Evolutionary conservation across 2,329 filamentous ascomycete species (phyloP).

Genomic region (Fusarium sterilihyphosum): DNA sequence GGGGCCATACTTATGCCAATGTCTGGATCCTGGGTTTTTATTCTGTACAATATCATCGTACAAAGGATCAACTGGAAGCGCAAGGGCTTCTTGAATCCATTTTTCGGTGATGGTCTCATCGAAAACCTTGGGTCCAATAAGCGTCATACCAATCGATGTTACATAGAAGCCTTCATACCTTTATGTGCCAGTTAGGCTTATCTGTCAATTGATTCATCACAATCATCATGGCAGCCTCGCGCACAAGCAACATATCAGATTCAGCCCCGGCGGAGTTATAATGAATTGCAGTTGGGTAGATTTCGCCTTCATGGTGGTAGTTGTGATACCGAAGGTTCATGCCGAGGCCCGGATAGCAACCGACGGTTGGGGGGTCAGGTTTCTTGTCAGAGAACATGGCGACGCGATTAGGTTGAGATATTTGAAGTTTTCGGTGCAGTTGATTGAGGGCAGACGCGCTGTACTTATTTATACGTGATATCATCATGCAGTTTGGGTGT

Average conservation of each 20-base stretch:
- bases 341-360: conserved; percentile 15
- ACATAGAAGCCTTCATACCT: background rate
- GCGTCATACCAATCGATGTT: background rate
- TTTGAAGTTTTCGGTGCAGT: background rate
- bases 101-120: conserved; percentile 7
- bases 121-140: background rate
- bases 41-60: conserved; percentile 7
- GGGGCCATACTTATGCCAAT: accelerated
- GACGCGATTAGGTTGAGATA: background rate
- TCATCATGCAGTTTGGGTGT: no score
- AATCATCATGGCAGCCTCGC: conserved; percentile 42
- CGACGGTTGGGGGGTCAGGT: background rate
- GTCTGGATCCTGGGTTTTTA: background rate
- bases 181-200: conserved; percentile 40
- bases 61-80: conserved; percentile 1
- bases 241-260: conserved; percentile 10
- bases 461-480: background rate
- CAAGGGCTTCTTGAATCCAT: conserved; percentile 30
- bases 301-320: background rate
- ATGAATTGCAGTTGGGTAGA: background rate
- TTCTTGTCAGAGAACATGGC: background rate
- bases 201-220: conserved; percentile 43
- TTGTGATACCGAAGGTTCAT: background rate
- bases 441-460: background rate
- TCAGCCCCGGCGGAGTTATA: background rate